phyloP scores from a whole-genome alignment of 176 grass and related monocot genomes.

The Oryza meridionalis region DNA sequence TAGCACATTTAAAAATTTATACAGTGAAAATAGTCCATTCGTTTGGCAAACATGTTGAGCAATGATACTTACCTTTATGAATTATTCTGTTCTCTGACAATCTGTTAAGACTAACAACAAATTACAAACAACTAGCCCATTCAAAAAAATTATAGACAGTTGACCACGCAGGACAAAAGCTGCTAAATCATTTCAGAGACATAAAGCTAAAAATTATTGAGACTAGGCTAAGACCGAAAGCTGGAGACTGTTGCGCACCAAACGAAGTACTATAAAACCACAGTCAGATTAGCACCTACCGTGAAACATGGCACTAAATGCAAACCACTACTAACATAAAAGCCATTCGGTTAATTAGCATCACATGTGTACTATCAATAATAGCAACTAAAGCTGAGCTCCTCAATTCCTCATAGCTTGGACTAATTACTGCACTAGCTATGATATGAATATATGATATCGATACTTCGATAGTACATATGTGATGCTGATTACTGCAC shows the following conservation, averaged over 20 bases:
- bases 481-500: no score
- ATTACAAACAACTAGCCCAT: not conserved
- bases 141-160: not conserved
- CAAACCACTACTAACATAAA: not conserved
- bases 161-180: slow-evolving; percentile 12
- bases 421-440: not conserved
- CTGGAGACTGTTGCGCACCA: slow-evolving; percentile 38
- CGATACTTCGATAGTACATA: no score
- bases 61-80: not conserved
- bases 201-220: slow-evolving; percentile 11
- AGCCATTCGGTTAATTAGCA: slow-evolving; percentile 20
- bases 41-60: not conserved
- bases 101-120: not conserved
- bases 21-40: not conserved
- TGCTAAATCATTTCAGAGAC: not conserved
- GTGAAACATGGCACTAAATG: slow-evolving; percentile 32
- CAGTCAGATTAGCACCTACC: slow-evolving; percentile 31
- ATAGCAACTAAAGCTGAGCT: not conserved
- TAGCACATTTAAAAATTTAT: not conserved
- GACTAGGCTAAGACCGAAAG: not conserved
- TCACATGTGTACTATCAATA: not conserved
- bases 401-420: not conserved
- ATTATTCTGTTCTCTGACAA: not conserved
- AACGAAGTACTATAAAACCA: slow-evolving; percentile 20
- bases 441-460: no score